Percentiles rank a stretch among this genome's conserved stretches.
phyloP scores from a whole-genome alignment of 2,329 filamentous ascomycete genomes.

The Periconia sp. region DNA sequence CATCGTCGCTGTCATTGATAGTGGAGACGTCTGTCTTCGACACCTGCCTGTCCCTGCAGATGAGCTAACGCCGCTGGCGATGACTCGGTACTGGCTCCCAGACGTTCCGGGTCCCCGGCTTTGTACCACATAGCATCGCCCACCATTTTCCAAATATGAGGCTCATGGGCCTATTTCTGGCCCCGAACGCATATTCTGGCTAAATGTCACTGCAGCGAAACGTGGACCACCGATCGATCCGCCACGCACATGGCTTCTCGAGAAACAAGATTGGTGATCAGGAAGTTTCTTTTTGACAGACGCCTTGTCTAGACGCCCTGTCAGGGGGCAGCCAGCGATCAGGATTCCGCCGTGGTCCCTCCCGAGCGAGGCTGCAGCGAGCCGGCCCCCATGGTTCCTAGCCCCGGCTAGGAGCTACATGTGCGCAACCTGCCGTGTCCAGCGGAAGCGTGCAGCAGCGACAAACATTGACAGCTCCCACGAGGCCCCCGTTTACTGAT shows the following conservation, averaged over 20 bases:
- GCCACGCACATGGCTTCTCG: slow-evolving; percentile 1
- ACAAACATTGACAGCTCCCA: background rate
- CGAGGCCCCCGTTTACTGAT: background rate
- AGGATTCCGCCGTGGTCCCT: background rate
- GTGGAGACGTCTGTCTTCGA: background rate
- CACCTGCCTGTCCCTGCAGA: slow-evolving; percentile 15
- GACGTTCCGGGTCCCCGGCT: slow-evolving; percentile 7
- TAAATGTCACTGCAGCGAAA: slow-evolving; percentile 7
- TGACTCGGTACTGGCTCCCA: slow-evolving; percentile 10
- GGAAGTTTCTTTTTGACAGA: no score
- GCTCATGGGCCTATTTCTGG: slow-evolving; percentile 1
- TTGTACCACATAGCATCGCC: slow-evolving; percentile 3
- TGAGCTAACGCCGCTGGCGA: background rate
- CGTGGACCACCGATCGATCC: slow-evolving; percentile 17
- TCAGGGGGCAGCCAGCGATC: background rate
- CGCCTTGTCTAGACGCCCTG: background rate
- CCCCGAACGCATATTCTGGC: slow-evolving; percentile 5
- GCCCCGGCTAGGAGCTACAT: background rate
- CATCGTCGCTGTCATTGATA: background rate
- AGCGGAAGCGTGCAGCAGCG: background rate
- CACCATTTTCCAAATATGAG: slow-evolving; percentile 8
- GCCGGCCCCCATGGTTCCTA: background rate
- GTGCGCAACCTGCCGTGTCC: slow-evolving; percentile 4
- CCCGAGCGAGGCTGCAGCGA: slow-evolving; percentile 4
- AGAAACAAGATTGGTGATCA: slow-evolving; percentile 7